Evolutionary conservation across 2,329 filamentous ascomycete species (phyloP), one percentile per base, ranked within the genome.

Genomic region (Graphilbum ipis-grandicollis): DNA sequence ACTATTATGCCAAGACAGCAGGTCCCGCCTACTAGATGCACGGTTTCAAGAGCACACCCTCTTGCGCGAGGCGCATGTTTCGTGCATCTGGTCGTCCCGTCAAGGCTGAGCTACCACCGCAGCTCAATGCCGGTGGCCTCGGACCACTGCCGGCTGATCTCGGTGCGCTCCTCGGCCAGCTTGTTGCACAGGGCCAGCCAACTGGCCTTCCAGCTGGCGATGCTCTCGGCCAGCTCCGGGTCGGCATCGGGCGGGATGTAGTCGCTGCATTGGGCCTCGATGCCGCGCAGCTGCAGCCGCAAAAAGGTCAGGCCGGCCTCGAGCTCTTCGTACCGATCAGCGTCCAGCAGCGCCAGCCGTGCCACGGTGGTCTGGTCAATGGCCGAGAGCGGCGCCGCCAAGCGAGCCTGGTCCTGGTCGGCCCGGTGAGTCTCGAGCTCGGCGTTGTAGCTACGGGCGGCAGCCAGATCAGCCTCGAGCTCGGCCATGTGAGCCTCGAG

Each of bases 231-330:
- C 25, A 77, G 62, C 41, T 75, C 71, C 21, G 60, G 57, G 49
- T 75, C 53, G 2, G 60, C 59, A 39, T 63, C 60, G 32, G 57
- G 52, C 5, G 66, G 56, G n/a, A 65, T 51, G 41, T 62, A 58
- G 42, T 52, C 51, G 26, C 57, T 58, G 48, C 65, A 65, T 45
- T 72, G 68, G 15, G 73, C 65, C 56, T 77, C 71, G 45, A 77
- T 65, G 18, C 67, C 70, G 44, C 73, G 70, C 43, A 75, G 60
- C 48, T 70, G 66, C 42, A 80, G 68, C 39, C 71, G 67, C 31
- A 75, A 61, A 48, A 71, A 71, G 32, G 67, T 62, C 21, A 78
- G 60, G 48, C 77, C 71, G 30, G 70, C 65, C 43, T 75, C 68
- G 47, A 66, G 66, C 45, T 67, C 61, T 34, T 64, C 57, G 19